Conservation (phyloP, 2,329 filamentous ascomycete species). For the Sporothrix euskadiensis region DNA sequence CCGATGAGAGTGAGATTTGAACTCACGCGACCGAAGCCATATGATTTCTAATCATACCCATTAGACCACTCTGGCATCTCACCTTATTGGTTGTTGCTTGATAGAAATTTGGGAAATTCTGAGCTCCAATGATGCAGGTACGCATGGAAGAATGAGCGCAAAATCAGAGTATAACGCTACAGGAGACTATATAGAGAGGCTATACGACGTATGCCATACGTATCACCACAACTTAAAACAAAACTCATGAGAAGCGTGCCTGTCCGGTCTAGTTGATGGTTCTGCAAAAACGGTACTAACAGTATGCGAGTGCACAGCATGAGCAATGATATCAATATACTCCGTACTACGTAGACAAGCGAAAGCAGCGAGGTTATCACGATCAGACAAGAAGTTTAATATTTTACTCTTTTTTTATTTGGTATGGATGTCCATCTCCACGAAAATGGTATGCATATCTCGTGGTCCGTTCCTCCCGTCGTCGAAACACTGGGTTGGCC, state of each 20-base stretch:
- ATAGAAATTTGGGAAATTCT: not conserved
- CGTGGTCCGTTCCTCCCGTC: not conserved
- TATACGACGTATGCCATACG: not conserved
- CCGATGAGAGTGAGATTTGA: not conserved
- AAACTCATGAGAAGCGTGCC: not conserved
- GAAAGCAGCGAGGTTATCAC: not conserved
- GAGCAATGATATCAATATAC: no score
- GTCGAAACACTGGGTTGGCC: not conserved
- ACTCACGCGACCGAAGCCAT: not conserved
- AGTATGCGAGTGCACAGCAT: no score
- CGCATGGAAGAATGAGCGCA: not conserved
- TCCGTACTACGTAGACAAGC: not conserved
- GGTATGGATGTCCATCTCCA: not conserved
- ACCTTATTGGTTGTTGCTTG: not conserved
- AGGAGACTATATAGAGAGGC: no score
- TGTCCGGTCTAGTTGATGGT: not conserved
- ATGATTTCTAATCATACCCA: not conserved
- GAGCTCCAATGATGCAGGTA: not conserved
- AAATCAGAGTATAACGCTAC: not conserved
- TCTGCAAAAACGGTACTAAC: not conserved
- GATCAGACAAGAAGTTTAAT: not conserved
- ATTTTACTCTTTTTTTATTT: conserved; percentile 24
- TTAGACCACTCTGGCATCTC: not conserved
- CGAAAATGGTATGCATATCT: not conserved
- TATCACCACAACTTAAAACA: not conserved